phyloP scores from a whole-genome alignment of 257 asterid species.

The Solanum piurae region DNA sequence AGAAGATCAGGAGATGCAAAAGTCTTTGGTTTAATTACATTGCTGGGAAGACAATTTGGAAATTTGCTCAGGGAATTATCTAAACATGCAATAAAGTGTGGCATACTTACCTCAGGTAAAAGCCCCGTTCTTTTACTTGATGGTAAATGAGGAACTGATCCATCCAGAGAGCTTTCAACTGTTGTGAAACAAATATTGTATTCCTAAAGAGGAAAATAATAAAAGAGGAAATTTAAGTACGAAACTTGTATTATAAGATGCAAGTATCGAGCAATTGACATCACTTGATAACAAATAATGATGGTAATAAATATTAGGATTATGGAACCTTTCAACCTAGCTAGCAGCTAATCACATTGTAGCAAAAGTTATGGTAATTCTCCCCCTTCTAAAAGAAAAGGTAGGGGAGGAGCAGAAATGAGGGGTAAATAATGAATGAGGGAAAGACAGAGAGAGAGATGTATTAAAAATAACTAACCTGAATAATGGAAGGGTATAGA shows the following conservation, averaged over 20 bases:
- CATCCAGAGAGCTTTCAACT: conserved; percentile 70
- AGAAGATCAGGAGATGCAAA: not conserved
- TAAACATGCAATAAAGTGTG: not conserved
- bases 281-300: not conserved
- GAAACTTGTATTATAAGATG: not conserved
- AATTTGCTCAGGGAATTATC: not conserved
- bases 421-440: not conserved
- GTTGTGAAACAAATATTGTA: conserved; percentile 97
- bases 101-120: conserved; percentile 71
- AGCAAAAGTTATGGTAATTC: not conserved
- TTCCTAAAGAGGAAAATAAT: conserved; percentile 46
- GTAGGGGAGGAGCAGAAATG: not conserved
- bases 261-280: not conserved
- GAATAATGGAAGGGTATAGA: conserved; percentile 98
- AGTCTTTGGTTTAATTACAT: not conserved
- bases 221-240: not conserved
- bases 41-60: not conserved
- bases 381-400: not conserved
- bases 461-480: conserved; percentile 35
- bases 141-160: conserved; percentile 55
- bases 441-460: not conserved
- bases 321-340: not conserved
- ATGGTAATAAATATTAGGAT: not conserved
- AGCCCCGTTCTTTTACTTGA: conserved; percentile 63
- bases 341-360: not conserved